Evolutionary conservation across 1,284 basidiomycete genomes (phyloP), one percentile per base, ranked within the genome.

Genomic region (Ustilago trichophora): DNA sequence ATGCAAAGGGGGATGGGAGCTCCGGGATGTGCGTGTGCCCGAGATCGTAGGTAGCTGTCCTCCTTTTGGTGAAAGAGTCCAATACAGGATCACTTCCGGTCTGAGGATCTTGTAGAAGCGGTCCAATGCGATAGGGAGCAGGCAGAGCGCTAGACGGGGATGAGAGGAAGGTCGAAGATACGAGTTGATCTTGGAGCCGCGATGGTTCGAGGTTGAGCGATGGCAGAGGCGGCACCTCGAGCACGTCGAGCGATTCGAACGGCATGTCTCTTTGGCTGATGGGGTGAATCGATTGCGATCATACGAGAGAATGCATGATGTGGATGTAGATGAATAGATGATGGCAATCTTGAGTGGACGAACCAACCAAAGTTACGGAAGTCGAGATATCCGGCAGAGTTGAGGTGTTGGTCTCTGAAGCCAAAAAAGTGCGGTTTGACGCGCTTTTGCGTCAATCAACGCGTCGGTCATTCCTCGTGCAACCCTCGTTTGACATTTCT

Each of bases 401-500:
- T n/a, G n/a, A n/a, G n/a, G 60, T 63, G 60, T 56, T 63, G 60
- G 53, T 63, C 60, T 62, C 46, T 22, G 7, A 6, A 29, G 13
- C 13, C 26, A 12, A 4, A 36, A 26, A 48, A 38, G n/a, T 21
- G n/a, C n/a, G n/a, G n/a, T n/a, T n/a, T n/a, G 45, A 64, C 54
- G 60, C 60, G 60, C 50, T 31, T 43, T 31, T n/a, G n/a, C n/a
- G n/a, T n/a, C 38, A 55, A 36, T 62, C 49, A 48, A 64, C 60
- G 60, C 60, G 60, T 64, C 60, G 44, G 26, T 41, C 41, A 45
- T 19, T 22, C 18, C n/a, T n/a, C n/a, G n/a, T n/a, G n/a, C n/a
- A n/a, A n/a, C n/a, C n/a, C n/a, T n/a, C n/a, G n/a, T n/a, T n/a
- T n/a, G n/a, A n/a, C n/a, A n/a, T 32, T 45, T 46, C 47, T 46